Percentiles rank a stretch among this genome's conserved stretches.
Evolutionary conservation across 1,284 basidiomycete genomes (phyloP).

Genomic region (Pyrrhoderma lamaoense): DNA sequence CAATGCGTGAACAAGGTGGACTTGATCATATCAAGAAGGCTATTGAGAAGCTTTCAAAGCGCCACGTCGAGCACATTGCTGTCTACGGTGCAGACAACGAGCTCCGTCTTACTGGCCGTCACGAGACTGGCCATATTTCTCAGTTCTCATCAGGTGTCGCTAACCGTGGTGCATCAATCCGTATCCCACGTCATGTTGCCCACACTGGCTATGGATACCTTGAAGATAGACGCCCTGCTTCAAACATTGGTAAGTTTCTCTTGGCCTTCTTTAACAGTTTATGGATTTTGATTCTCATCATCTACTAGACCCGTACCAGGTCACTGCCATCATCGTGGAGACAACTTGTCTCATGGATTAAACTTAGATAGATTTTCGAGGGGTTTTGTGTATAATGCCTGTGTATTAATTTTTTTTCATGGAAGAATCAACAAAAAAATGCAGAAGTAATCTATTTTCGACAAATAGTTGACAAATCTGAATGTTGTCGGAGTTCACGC

Average conservation of each 20-base stretch:
- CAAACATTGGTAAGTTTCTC: constrained; percentile 81
- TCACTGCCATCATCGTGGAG: constrained; percentile 87
- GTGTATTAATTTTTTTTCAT: too few relatives aligned
- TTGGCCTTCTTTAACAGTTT: constrained; percentile 18
- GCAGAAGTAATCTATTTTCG: too few relatives aligned
- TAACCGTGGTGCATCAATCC: constrained; percentile 95
- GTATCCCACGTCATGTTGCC: constrained; percentile 89
- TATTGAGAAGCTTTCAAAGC: constrained; percentile 83
- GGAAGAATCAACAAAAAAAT: too few relatives aligned
- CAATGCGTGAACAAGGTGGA: constrained; percentile 90
- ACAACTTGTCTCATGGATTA: constrained; percentile 46
- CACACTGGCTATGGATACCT: constrained; percentile 93
- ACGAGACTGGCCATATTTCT: constrained; percentile 96
- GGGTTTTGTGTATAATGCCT: background rate
- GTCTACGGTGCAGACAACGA: constrained; percentile 98
- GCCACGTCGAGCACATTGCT: constrained; percentile 88
- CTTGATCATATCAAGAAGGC: constrained; percentile 92
- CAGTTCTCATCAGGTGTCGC: constrained; percentile 93
- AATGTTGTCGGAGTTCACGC: too few relatives aligned
- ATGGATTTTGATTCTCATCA: constrained; percentile 16
- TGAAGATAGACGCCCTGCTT: constrained; percentile 94
- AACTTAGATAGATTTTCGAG: background rate
- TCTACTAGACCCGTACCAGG: constrained; percentile 74
- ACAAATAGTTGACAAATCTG: too few relatives aligned
- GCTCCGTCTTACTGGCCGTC: constrained; percentile 84